Conservation (phyloP, 257 asterid species). For the Dorcoceras hygrometricum region DNA sequence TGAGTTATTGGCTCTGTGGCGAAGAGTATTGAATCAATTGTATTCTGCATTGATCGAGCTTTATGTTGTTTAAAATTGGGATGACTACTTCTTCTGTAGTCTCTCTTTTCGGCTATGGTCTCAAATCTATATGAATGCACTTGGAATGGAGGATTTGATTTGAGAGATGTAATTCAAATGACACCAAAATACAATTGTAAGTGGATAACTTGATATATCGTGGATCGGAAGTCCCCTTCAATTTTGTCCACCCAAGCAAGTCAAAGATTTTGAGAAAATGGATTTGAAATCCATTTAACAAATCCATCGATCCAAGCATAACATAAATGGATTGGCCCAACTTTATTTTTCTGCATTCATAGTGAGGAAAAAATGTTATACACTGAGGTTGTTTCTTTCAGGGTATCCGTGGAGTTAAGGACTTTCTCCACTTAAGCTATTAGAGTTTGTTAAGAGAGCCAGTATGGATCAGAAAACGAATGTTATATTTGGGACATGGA, state of each 20-base stretch:
- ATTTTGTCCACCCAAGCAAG: too few species aligned
- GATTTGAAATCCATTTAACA: too few species aligned
- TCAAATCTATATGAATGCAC: too few species aligned
- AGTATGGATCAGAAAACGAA: conserved; percentile 55
- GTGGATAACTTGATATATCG: too few species aligned
- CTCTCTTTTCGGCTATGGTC: background rate
- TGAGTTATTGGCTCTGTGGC: background rate
- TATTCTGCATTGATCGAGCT: background rate
- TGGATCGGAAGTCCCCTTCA: too few species aligned
- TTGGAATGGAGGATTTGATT: too few species aligned
- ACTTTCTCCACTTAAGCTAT: conserved; percentile 14
- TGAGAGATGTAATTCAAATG: too few species aligned
- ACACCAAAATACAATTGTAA: too few species aligned
- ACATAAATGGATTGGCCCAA: background rate
- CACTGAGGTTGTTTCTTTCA: conserved; percentile 15
- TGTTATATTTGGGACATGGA: conserved; percentile 99
- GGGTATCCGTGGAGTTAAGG: conserved; percentile 21
- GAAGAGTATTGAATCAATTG: background rate
- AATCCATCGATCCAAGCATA: too few species aligned
- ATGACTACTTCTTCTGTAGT: background rate
- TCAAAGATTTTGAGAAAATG: too few species aligned
- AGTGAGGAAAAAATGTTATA: conserved; percentile 11
- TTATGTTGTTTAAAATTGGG: background rate
- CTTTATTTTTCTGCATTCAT: conserved; percentile 4
- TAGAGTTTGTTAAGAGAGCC: conserved; percentile 24